Evolutionary conservation across 1,284 basidiomycete genomes (phyloP).

Genomic region (Vanrija pseudolonga): DNA sequence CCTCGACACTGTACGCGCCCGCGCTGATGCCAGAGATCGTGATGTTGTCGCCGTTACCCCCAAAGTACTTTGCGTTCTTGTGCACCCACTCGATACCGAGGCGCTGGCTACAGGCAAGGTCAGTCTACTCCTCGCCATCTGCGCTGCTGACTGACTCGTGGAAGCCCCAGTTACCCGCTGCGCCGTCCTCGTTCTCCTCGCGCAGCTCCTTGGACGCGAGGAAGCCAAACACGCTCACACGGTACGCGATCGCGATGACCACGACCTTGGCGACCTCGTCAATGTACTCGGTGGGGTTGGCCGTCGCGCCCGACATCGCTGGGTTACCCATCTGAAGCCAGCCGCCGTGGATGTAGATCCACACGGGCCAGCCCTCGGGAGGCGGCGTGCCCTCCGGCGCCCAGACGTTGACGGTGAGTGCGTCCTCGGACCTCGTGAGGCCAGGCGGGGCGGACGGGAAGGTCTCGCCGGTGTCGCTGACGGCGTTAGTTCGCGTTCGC

Average conservation of each 20-base stretch:
- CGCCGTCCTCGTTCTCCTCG: conserved; percentile 19
- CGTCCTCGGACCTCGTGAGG: conserved; percentile 13
- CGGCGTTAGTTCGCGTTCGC: not conserved
- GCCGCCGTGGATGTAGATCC: conserved; percentile 24
- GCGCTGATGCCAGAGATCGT: conserved; percentile 40
- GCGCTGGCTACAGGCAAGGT: conserved; percentile 15
- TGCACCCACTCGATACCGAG: conserved; percentile 31
- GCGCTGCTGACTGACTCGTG: conserved; percentile 16
- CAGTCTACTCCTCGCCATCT: not conserved
- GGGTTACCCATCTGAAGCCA: conserved; percentile 28
- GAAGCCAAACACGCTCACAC: conserved; percentile 23
- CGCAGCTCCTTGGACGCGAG: conserved; percentile 18
- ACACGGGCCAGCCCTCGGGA: conserved; percentile 21
- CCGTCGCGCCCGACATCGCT: conserved; percentile 22
- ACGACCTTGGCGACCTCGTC: conserved; percentile 14
- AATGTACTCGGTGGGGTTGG: conserved; percentile 8
- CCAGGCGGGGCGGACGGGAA: conserved; percentile 4
- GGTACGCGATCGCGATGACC: conserved; percentile 21
- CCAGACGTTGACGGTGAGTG: conserved; percentile 25
- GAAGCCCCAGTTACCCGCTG: conserved; percentile 28
- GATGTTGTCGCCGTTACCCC: conserved; percentile 34
- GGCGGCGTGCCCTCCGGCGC: conserved; percentile 19
- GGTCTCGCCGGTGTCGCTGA: conserved; percentile 12
- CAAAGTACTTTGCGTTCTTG: conserved; percentile 31
- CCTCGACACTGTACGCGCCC: conserved; percentile 37